Evolutionary conservation across 2,329 filamentous ascomycete genomes (phyloP), one percentile per base, ranked within the genome.

Genomic region (Colletotrichum navitas): DNA sequence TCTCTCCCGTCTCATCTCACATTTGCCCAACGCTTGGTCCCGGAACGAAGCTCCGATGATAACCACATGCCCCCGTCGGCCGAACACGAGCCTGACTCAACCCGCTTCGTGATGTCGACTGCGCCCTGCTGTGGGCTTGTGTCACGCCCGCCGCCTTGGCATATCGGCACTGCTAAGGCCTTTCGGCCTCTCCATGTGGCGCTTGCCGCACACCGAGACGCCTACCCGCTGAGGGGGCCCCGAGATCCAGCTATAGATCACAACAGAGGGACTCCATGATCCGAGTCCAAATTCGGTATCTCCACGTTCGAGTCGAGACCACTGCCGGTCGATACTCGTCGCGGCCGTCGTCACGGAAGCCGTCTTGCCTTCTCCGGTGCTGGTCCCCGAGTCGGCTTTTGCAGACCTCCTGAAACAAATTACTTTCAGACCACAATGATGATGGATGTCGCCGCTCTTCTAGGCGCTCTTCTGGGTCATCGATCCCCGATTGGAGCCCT

Each of bases 11-110:
- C 45, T 60, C 45, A 39, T 55, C 65, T 68, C 51, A 43, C 54
- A 26, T 55, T 39, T 18, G 45, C 49, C 67, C 59, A 63, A 65
- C 65, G 59, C 69, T 64, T 54, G 61, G 61, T 63, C 39, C 52
- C 69, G 65, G 69, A 43, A 64, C 65, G 47, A 68, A 26, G 32
- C 36, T 71, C 69, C 69, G 69, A 71, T 60, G 68, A 68, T 71
- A 64, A 69, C 49, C 65, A 63, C 43, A 60, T 29, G 51, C 65
- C 68, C 65, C 69, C 60, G 65, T 60, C 69, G 54, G 65, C 59
- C 54, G 60, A 71, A 71, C 69, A 60, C 69, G 65, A 71, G 69
- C 58, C 68, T 63, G 51, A 68, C 59, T 66, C 55, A 66, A 59
- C 36, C 47, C 52, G 26, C 43, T 49, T 68, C 36, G 26, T 54